Percentiles rank a stretch among this genome's conserved stretches.
These are phyloP conservation scores for Pseudogymnoascus sp. DNA, from an alignment of 2,329 filamentous ascomycete species.

Conservation along the genomic window DNA sequence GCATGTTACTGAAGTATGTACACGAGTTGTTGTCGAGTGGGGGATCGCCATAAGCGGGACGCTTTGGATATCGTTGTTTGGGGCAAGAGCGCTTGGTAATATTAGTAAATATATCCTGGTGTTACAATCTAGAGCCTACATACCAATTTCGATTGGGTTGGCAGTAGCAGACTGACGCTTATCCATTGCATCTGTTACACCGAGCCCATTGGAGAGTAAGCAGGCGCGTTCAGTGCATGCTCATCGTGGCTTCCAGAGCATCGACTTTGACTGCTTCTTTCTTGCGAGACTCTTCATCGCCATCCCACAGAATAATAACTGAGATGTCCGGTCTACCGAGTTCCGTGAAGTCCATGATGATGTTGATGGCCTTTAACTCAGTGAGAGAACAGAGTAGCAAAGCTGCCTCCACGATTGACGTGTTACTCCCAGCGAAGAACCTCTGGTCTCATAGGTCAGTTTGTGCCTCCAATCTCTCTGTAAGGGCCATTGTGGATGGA, in stretches of 20 bases:
- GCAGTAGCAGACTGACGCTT: slow-evolving; percentile 56
- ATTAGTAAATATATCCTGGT: slow-evolving; percentile 3
- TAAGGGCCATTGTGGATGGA: background rate
- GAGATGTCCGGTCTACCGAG: background rate
- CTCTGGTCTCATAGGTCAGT: background rate
- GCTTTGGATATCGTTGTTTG: background rate
- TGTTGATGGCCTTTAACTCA: background rate
- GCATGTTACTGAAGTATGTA: background rate
- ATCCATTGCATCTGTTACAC: slow-evolving; percentile 77
- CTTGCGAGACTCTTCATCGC: background rate
- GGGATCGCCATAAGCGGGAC: background rate
- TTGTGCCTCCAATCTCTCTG: background rate
- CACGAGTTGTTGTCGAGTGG: background rate
- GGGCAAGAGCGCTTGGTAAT: background rate
- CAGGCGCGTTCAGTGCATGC: background rate
- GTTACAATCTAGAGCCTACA: slow-evolving; percentile 1
- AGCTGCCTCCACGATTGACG: background rate
- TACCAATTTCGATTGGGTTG: background rate
- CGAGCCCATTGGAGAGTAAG: slow-evolving; percentile 82
- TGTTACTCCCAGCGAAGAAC: background rate
- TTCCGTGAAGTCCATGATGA: background rate
- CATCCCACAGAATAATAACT: background rate
- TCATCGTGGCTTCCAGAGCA: background rate
- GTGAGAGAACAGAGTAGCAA: background rate
- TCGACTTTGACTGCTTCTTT: background rate